phyloP scores from a whole-genome alignment of 768 basidiomycete species.

The Rossbeevera mucosa region DNA sequence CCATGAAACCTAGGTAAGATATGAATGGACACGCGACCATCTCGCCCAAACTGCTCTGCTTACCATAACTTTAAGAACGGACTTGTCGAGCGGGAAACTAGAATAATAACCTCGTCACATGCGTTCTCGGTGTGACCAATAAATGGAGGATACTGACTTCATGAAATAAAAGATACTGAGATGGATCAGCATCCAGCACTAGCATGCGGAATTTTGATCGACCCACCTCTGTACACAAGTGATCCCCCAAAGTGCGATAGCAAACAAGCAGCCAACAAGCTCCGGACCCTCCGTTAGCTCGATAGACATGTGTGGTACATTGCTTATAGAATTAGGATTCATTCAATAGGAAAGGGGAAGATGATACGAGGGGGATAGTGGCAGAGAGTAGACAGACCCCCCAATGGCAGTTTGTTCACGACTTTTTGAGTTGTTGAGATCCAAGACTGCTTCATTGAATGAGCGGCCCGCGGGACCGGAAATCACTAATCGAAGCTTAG shows the following conservation, averaged over 20 bases:
- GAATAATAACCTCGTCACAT: neutral
- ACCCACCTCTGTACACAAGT: conserved; percentile 21
- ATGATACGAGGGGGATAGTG: neutral
- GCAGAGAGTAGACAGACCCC: neutral
- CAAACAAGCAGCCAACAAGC: conserved; percentile 13
- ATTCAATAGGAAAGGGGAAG: neutral
- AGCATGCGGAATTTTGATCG: neutral
- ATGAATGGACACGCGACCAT: neutral
- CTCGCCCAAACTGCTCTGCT: neutral
- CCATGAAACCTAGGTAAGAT: conserved; percentile 12
- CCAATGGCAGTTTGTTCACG: neutral
- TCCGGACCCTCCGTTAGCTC: conserved; percentile 9
- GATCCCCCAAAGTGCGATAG: conserved; percentile 23
- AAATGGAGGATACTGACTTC: conserved; percentile 8
- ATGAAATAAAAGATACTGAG: conserved; percentile 17
- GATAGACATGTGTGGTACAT: neutral
- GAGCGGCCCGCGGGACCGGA: neutral
- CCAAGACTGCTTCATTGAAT: neutral
- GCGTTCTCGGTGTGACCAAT: neutral
- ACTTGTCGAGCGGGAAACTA: conserved; percentile 8
- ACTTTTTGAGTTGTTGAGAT: neutral
- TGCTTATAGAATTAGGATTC: neutral
- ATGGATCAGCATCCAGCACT: neutral
- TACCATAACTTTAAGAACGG: conserved; percentile 11
- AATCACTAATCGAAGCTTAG: neutral